phyloP scores from a whole-genome alignment of 768 basidiomycete species.

The Lentinula aciculospora region DNA sequence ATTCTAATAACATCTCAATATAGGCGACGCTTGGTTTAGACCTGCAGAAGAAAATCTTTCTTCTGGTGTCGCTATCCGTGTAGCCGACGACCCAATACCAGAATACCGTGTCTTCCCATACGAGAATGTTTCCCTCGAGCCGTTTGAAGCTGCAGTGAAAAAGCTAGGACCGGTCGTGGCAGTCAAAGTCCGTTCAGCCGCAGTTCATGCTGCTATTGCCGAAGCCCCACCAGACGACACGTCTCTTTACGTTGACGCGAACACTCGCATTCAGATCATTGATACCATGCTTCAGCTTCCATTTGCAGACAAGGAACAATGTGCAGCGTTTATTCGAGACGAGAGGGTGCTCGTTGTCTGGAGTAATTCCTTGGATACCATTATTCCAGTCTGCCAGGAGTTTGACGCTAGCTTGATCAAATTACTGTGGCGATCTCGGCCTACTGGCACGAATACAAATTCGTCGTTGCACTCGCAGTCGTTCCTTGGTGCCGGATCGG shows the following conservation, averaged over 20 bases:
- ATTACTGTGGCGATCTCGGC: constrained; percentile 64
- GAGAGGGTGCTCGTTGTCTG: constrained; percentile 83
- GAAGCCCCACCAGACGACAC: constrained; percentile 37
- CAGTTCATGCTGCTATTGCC: constrained; percentile 47
- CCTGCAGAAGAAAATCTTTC: constrained; percentile 49
- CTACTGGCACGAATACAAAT: constrained; percentile 36
- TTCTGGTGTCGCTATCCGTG: constrained; percentile 46
- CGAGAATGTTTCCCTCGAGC: constrained; percentile 43
- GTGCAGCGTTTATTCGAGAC: constrained; percentile 83
- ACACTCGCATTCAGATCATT: constrained; percentile 60
- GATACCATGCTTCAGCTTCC: constrained; percentile 44
- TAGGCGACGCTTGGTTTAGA: constrained; percentile 52
- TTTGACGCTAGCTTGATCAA: constrained; percentile 77
- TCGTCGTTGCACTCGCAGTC: constrained; percentile 23
- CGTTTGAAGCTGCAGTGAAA: constrained; percentile 52
- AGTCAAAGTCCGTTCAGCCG: constrained; percentile 48
- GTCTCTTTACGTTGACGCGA: constrained; percentile 44
- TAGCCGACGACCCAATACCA: constrained; percentile 14
- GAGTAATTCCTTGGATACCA: constrained; percentile 74
- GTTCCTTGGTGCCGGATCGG: constrained; percentile 13
- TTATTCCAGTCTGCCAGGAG: constrained; percentile 68
- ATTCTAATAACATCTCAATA: neutral
- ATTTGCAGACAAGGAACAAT: constrained; percentile 60
- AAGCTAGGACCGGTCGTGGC: constrained; percentile 53
- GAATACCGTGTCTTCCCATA: constrained; percentile 37